phyloP scores from a whole-genome alignment of 306 rosid genomes.

The Rosa multiflora region DNA sequence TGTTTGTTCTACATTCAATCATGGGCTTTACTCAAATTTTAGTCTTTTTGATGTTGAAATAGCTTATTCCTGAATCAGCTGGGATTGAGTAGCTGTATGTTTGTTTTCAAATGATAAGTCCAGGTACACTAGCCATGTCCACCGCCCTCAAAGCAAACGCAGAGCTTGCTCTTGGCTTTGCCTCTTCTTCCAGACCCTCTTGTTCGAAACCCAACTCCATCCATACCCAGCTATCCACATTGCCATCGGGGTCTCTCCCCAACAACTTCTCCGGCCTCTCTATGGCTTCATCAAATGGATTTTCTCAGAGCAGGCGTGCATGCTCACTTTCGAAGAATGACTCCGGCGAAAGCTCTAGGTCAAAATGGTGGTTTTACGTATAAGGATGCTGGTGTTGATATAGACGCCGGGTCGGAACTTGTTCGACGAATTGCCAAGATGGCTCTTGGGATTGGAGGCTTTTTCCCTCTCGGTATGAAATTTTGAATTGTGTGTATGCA shows the following conservation, averaged over 20 bases:
- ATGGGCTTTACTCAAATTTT: too few relatives aligned
- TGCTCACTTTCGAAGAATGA: constrained; percentile 29
- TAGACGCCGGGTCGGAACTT: constrained; percentile 88
- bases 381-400: constrained; percentile 84
- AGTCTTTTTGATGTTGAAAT: too few relatives aligned
- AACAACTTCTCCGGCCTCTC: constrained; percentile 15
- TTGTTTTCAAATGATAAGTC: too few relatives aligned
- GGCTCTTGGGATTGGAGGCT: constrained; percentile 92
- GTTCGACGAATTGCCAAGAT: constrained; percentile 78
- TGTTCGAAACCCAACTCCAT: neutral
- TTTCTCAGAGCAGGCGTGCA: neutral
- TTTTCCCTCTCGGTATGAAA: constrained; percentile 71
- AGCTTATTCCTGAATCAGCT: too few relatives aligned
- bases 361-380: constrained; percentile 53
- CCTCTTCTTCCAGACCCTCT: neutral
- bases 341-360: constrained; percentile 4
- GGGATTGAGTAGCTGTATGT: too few relatives aligned
- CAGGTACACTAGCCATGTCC: constrained; percentile 12
- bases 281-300: constrained; percentile 1
- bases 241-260: constrained; percentile 9
- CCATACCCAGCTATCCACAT: neutral
- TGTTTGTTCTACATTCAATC: too few relatives aligned
- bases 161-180: constrained; percentile 17
- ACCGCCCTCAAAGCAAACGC: constrained; percentile 23
- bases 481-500: neutral